Evolutionary conservation across 768 basidiomycete genomes (phyloP).

Genomic region (Suillus brevipes): DNA sequence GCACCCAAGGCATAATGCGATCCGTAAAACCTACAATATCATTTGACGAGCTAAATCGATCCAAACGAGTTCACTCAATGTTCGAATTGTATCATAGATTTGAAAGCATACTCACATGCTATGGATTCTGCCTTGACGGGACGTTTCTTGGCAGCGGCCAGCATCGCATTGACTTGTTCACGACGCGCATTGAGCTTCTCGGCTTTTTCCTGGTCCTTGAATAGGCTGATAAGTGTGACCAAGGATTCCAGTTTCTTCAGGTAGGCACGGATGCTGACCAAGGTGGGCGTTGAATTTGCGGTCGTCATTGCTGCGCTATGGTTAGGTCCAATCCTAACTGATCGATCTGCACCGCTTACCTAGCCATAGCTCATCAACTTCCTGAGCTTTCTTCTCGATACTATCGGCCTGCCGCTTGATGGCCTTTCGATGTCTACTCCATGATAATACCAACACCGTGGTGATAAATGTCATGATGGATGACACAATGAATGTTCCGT

Average conservation of each 20-base stretch:
- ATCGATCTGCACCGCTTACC: background rate
- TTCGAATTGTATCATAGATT: slow-evolving; percentile 65
- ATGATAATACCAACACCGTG: background rate
- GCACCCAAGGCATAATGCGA: slow-evolving; percentile 59
- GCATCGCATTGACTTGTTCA: background rate
- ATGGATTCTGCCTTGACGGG: background rate
- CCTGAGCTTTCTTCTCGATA: background rate
- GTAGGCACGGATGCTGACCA: background rate
- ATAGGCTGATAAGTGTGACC: background rate
- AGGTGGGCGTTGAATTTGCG: background rate
- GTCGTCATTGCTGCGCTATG: background rate
- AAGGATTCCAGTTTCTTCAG: background rate
- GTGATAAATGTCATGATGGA: background rate
- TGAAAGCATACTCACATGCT: slow-evolving; percentile 33
- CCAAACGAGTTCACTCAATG: slow-evolving; percentile 38
- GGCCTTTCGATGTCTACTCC: background rate
- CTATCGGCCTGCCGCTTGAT: background rate
- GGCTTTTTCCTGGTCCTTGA: background rate
- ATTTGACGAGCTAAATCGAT: background rate
- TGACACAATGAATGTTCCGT: background rate
- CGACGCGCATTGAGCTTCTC: background rate
- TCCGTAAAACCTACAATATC: slow-evolving; percentile 43
- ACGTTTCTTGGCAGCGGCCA: background rate
- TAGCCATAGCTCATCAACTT: background rate
- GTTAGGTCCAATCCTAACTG: background rate